Evolutionary conservation across 352 stramenopile genomes (phyloP).

Genomic region (Phytopythium ostracodes): DNA sequence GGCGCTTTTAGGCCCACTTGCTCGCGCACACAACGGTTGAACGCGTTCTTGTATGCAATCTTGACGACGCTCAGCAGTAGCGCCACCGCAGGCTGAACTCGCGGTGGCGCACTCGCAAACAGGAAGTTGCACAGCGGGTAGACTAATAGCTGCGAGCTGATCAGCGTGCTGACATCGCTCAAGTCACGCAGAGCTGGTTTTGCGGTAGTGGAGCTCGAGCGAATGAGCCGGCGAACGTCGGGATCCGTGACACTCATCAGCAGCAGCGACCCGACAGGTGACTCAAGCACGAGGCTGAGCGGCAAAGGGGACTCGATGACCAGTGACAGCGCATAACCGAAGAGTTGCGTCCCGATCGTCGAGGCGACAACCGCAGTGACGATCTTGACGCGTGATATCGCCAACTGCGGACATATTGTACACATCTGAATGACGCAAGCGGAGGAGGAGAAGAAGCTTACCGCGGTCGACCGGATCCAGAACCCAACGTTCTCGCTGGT

Average conservation of each 20-base stretch:
- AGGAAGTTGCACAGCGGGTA: slow-evolving; percentile 20
- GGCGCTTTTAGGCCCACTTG: slow-evolving; percentile 22
- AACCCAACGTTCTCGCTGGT: too few species aligned
- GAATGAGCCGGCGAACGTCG: not conserved
- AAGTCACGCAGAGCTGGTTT: slow-evolving; percentile 2
- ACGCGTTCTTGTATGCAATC: slow-evolving; percentile 22
- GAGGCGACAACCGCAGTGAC: too few species aligned
- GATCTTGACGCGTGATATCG: too few species aligned
- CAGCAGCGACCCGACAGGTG: slow-evolving; percentile 9
- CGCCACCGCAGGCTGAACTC: slow-evolving; percentile 13
- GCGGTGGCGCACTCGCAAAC: slow-evolving; percentile 13
- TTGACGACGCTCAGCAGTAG: slow-evolving; percentile 27
- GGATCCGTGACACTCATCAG: slow-evolving; percentile 5
- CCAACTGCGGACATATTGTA: too few species aligned
- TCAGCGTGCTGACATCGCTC: slow-evolving; percentile 5
- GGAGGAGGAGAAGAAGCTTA: too few species aligned
- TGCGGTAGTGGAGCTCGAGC: slow-evolving; percentile 6
- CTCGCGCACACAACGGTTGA: slow-evolving; percentile 12
- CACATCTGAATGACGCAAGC: too few species aligned
- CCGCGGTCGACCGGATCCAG: too few species aligned
- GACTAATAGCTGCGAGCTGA: slow-evolving; percentile 10
- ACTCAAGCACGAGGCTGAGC: too few species aligned
- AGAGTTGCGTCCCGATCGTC: too few species aligned
- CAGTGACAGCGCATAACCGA: too few species aligned
- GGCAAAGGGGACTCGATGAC: too few species aligned